A percentile compares a stretch with the other conserved stretches of the same genome.
These are phyloP conservation scores for Acanthamoeba royreba DNA, from an alignment of 208 protist genomes.

Conservation along the genomic window DNA sequence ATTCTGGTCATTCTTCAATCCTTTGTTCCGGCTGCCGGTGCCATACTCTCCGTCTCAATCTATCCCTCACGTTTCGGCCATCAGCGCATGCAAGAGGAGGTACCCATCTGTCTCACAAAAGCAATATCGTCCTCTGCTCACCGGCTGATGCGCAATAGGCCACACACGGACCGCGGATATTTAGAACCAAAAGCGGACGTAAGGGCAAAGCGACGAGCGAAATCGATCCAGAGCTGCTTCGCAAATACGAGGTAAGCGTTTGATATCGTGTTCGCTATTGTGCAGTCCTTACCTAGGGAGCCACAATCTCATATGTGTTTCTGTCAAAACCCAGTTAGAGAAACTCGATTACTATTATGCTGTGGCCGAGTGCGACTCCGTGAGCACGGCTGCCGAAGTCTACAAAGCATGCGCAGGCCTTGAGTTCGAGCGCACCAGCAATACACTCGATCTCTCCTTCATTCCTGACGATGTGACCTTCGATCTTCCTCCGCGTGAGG, in stretches of 20 bases:
- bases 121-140: constrained; percentile 55
- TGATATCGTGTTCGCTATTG: background rate
- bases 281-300: background rate
- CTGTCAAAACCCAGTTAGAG: background rate
- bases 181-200: background rate
- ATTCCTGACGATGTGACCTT: constrained; percentile 90
- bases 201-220: constrained; percentile 83
- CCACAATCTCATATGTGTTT: background rate
- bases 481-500: constrained; percentile 1
- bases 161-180: constrained; percentile 79
- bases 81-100: constrained; percentile 86
- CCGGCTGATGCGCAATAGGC: background rate
- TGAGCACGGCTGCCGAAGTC: constrained; percentile 87
- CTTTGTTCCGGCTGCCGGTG: constrained; percentile 91
- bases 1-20: constrained; percentile 93
- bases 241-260: constrained; percentile 44
- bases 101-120: constrained; percentile 53
- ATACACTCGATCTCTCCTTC: constrained; percentile 94
- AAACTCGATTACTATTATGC: constrained; percentile 92
- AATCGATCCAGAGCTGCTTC: constrained; percentile 83
- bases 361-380: constrained; percentile 92
- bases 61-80: constrained; percentile 95
- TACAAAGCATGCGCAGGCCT: constrained; percentile 94
- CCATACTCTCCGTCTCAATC: constrained; percentile 86
- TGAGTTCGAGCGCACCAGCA: constrained; percentile 93